A percentile compares a stretch with the other conserved stretches of the same genome.
Conservation (phyloP, 192 early-diverging fungal species). For the Entomortierella parvispora region DNA sequence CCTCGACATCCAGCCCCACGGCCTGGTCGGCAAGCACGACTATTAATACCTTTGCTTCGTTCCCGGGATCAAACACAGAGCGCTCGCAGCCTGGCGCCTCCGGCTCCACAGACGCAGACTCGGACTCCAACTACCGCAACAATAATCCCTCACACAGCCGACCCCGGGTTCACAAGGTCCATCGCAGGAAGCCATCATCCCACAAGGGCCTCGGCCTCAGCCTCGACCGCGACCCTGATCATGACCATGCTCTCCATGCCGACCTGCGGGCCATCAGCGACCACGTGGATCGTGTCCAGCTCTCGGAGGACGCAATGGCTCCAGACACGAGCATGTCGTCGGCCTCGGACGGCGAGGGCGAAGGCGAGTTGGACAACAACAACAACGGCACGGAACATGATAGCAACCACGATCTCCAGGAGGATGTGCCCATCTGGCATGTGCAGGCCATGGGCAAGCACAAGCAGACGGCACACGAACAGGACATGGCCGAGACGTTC, state of each 20-base stretch:
- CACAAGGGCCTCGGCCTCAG: background rate
- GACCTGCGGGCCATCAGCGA: conserved; percentile 24
- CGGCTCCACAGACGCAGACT: background rate
- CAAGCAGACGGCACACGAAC: conserved; percentile 43
- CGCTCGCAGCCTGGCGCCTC: conserved; percentile 3
- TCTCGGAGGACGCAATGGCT: conserved; percentile 11
- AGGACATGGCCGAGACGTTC: conserved; percentile 50
- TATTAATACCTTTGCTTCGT: background rate
- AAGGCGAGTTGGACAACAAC: conserved; percentile 1
- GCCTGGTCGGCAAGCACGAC: too few species aligned
- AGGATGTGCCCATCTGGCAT: conserved; percentile 34
- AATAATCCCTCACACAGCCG: background rate
- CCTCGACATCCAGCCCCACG: too few species aligned
- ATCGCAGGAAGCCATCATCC: conserved; percentile 20
- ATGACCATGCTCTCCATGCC: background rate
- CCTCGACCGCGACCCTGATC: background rate
- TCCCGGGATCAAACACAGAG: background rate
- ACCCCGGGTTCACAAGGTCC: conserved; percentile 29
- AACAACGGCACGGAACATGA: background rate
- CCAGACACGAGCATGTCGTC: conserved; percentile 1
- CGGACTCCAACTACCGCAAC: background rate
- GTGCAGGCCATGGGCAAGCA: conserved; percentile 48
- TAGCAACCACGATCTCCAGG: background rate
- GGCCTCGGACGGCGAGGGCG: background rate
- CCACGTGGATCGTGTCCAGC: conserved; percentile 31